Evolutionary conservation across 768 basidiomycete genomes (phyloP).

Genomic region (Russula brevipes): DNA sequence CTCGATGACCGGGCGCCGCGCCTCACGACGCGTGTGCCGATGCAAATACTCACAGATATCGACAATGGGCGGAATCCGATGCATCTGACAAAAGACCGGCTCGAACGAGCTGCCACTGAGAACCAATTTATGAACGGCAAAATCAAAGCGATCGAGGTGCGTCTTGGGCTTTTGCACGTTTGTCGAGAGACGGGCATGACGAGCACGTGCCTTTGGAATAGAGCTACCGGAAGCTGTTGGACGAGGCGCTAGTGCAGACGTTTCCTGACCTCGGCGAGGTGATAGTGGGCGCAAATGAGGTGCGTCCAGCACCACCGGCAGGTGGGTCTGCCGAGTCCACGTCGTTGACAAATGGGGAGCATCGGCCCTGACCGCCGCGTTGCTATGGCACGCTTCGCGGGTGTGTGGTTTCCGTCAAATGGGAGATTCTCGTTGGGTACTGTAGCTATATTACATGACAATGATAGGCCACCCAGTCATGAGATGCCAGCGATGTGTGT

Average conservation of each 20-base stretch:
- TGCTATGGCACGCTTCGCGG: constrained; percentile 4
- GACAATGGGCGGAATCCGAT: constrained; percentile 78
- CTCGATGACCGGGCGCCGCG: constrained; percentile 66
- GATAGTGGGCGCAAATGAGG: neutral
- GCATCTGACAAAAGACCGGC: constrained; percentile 71
- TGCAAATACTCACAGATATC: constrained; percentile 72
- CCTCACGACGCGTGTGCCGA: constrained; percentile 59
- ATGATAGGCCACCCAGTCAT: no score
- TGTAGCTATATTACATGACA: no score
- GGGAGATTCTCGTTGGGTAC: no score
- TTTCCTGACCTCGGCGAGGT: constrained; percentile 58
- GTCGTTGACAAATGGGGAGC: constrained; percentile 10
- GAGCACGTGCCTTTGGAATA: constrained; percentile 30
- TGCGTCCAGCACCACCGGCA: neutral
- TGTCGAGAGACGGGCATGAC: neutral
- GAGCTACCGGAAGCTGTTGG: constrained; percentile 64
- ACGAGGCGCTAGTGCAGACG: constrained; percentile 64
- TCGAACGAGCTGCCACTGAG: constrained; percentile 81
- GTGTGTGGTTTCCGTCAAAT: neutral
- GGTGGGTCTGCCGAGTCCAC: neutral
- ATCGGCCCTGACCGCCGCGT: constrained; percentile 6
- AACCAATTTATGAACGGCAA: constrained; percentile 92
- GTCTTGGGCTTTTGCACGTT: constrained; percentile 23
- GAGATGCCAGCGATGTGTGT: neutral
- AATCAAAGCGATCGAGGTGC: constrained; percentile 68